phyloP scores from a whole-genome alignment of 1,139 yeast genomes.

The Sporopachydermia cereana region DNA sequence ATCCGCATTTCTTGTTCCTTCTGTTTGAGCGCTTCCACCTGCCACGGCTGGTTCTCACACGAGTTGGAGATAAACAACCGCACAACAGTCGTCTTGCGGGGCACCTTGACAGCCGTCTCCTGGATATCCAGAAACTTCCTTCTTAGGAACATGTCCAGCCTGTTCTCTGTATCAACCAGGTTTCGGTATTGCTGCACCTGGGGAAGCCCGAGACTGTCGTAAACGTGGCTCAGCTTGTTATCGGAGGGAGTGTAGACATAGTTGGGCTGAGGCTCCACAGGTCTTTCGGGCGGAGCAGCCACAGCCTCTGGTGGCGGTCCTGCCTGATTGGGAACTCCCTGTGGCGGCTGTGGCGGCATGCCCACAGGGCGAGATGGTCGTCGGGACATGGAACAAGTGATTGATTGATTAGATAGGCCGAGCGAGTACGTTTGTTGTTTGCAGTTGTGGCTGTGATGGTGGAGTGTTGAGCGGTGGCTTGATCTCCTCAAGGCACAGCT shows the following conservation, averaged over 20 bases:
- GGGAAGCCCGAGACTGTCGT: conserved; percentile 37
- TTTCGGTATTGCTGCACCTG: conserved; percentile 62
- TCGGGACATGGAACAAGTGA: too few species aligned
- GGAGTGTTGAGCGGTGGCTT: too few species aligned
- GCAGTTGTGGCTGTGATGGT: too few species aligned
- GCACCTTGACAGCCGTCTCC: conserved; percentile 38
- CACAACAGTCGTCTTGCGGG: conserved; percentile 39
- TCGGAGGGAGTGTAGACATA: conserved; percentile 5
- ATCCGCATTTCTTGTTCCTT: conserved; percentile 25
- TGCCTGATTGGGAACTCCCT: too few species aligned
- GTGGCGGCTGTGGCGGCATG: neutral
- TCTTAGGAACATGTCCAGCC: conserved; percentile 68
- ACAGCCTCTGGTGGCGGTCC: too few species aligned
- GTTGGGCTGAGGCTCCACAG: conserved; percentile 3
- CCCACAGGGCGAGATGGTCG: neutral
- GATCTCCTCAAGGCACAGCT: too few species aligned
- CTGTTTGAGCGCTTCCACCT: conserved; percentile 26
- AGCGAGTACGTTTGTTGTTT: too few species aligned
- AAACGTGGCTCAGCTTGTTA: conserved; percentile 3
- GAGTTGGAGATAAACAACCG: conserved; percentile 79
- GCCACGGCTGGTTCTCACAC: conserved; percentile 89
- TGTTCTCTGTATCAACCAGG: conserved; percentile 65
- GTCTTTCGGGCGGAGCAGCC: neutral
- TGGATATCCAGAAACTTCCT: conserved; percentile 80
- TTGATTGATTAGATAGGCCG: too few species aligned